Evolutionary conservation across 1,139 yeast species (phyloP).

Genomic region (Pichia kudriavzevii): DNA sequence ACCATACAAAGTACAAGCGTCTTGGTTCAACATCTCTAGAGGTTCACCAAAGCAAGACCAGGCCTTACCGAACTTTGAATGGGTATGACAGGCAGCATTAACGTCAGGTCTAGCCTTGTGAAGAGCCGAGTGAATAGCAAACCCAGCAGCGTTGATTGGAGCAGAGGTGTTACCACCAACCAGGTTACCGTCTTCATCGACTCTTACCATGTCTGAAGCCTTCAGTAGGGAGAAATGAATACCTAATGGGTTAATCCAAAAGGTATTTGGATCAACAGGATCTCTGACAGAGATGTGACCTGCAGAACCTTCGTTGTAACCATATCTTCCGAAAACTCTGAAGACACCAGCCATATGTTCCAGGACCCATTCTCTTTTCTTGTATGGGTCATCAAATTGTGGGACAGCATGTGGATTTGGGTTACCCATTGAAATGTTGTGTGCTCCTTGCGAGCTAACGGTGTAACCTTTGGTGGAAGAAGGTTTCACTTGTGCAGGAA

Average conservation of each 20-base stretch:
- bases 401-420: slow-evolving; percentile 47
- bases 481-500: slow-evolving; percentile 18
- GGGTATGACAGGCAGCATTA: slow-evolving; percentile 77
- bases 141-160: slow-evolving; percentile 67
- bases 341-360: slow-evolving; percentile 82
- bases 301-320: slow-evolving; percentile 69
- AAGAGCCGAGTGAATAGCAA: slow-evolving; percentile 68
- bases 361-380: slow-evolving; percentile 54
- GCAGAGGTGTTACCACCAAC: slow-evolving; percentile 43
- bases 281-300: slow-evolving; percentile 79
- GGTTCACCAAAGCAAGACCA: slow-evolving; percentile 65
- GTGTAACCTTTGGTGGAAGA: slow-evolving; percentile 33
- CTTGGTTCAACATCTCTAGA: slow-evolving; percentile 76
- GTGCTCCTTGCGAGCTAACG: slow-evolving; percentile 35
- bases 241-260: slow-evolving; percentile 77
- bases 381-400: slow-evolving; percentile 39
- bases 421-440: slow-evolving; percentile 44
- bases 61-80: slow-evolving; percentile 68
- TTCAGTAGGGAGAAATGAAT: slow-evolving; percentile 62
- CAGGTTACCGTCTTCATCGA: slow-evolving; percentile 57
- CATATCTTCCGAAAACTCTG: slow-evolving; percentile 66
- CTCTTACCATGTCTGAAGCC: slow-evolving; percentile 70
- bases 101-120: slow-evolving; percentile 76
- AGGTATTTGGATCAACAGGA: slow-evolving; percentile 62
- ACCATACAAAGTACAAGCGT: slow-evolving; percentile 60